Percentiles rank a stretch among this genome's conserved stretches.
These are phyloP conservation scores for Juncus inflexus DNA, from an alignment of 176 grass and related monocot species.

Conservation along the genomic window DNA sequence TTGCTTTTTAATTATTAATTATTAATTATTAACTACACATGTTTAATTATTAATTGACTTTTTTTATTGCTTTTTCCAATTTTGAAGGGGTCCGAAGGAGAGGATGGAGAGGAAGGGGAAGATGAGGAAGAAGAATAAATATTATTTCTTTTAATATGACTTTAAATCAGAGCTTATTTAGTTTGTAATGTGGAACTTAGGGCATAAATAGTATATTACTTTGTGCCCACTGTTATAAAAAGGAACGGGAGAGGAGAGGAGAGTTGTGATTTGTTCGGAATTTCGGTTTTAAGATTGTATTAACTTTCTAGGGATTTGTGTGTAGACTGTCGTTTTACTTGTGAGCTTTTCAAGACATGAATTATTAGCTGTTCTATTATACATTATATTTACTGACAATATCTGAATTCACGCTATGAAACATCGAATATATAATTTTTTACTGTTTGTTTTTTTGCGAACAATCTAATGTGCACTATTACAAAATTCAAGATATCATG, in stretches of 20 bases:
- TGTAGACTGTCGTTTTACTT: too few relatives aligned
- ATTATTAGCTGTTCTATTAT: too few relatives aligned
- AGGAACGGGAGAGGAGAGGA: neutral
- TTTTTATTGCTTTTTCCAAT: constrained; percentile 19
- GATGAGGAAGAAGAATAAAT: constrained; percentile 47
- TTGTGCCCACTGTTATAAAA: neutral
- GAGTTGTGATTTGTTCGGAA: neutral
- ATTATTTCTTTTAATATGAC: neutral
- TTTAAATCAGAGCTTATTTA: neutral
- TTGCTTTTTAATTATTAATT: neutral
- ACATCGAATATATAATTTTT: too few relatives aligned
- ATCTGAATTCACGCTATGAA: too few relatives aligned
- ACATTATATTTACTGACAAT: too few relatives aligned
- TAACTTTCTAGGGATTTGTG: too few relatives aligned
- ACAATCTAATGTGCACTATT: too few relatives aligned
- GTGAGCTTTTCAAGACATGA: too few relatives aligned
- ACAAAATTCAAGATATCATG: too few relatives aligned
- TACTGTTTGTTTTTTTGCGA: too few relatives aligned
- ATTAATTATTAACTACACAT: too few relatives aligned
- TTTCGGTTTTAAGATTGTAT: constrained; percentile 2
- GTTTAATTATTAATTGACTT: neutral
- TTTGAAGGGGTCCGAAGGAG: constrained; percentile 34
- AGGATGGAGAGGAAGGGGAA: constrained; percentile 36
- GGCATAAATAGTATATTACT: neutral
- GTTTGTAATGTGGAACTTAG: constrained; percentile 1